Conservation (phyloP, 176 grass and related monocot genomes). For the maize (Zea mays) region DNA sequence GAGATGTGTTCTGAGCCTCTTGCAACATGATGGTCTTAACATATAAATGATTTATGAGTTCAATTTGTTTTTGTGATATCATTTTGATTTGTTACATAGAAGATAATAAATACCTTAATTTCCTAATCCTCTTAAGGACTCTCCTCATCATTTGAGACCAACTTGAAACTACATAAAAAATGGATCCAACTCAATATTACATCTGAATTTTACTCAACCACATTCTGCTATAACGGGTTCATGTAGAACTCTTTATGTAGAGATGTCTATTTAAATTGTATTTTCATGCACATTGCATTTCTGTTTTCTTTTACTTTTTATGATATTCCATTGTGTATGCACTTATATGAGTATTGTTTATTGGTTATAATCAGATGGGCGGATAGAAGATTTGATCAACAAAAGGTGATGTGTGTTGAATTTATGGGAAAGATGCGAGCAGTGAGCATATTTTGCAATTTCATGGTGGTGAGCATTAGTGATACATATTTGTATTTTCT, state of each 20-base stretch:
- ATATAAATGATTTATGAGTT: not conserved
- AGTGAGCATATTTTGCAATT: not conserved
- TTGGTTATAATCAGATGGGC: constrained; percentile 27
- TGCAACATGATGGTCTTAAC: too few relatives aligned
- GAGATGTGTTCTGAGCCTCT: not conserved
- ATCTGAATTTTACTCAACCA: not conserved
- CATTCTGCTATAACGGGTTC: not conserved
- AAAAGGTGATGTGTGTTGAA: not conserved
- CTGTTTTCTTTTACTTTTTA: not conserved
- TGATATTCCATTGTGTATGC: not conserved
- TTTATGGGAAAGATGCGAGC: not conserved
- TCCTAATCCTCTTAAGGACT: not conserved
- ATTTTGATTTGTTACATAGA: not conserved
- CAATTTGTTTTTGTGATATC: not conserved
- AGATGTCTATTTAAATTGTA: not conserved
- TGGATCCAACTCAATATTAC: not conserved
- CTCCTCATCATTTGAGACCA: not conserved
- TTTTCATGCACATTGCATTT: not conserved
- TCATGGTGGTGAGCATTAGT: not conserved
- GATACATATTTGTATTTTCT: not conserved
- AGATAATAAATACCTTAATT: not conserved
- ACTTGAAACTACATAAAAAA: not conserved
- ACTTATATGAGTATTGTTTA: not conserved
- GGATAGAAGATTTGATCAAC: constrained; percentile 13
- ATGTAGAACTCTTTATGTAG: not conserved